These are phyloP conservation scores for Coprinopsis sp. DNA, from an alignment of 768 basidiomycete genomes.

Conservation along the genomic window DNA sequence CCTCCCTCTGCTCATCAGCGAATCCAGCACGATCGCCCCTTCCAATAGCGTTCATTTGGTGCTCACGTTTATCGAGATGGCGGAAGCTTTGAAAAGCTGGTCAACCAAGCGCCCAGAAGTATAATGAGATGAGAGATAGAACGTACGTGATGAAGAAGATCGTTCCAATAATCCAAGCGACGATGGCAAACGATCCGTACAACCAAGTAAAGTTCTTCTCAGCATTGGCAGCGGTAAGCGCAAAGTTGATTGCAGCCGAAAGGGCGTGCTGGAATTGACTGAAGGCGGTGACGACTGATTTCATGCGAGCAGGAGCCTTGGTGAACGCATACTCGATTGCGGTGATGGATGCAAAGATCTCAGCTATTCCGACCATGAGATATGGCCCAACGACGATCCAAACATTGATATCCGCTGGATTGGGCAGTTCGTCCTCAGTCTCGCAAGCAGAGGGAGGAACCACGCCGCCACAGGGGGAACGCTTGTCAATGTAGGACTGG, in stretches of 20 bases:
- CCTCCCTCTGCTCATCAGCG: conserved; percentile 30
- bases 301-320: conserved; percentile 61
- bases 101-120: neutral
- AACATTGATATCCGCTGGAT: conserved; percentile 40
- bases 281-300: conserved; percentile 56
- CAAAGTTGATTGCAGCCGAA: conserved; percentile 45
- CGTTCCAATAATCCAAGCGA: conserved; percentile 39
- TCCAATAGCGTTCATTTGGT: conserved; percentile 41
- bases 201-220: conserved; percentile 44
- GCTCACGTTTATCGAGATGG: conserved; percentile 40
- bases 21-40: conserved; percentile 37
- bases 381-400: conserved; percentile 49
- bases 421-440: conserved; percentile 24
- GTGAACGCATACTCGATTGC: conserved; percentile 60
- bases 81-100: conserved; percentile 32
- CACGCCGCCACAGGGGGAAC: conserved; percentile 40
- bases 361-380: conserved; percentile 51
- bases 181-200: conserved; percentile 43
- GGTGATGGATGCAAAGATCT: conserved; percentile 56
- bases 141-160: conserved; percentile 42
- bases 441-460: conserved; percentile 38
- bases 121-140: conserved; percentile 1
- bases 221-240: conserved; percentile 41
- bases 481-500: conserved; percentile 39
- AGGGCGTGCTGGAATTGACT: conserved; percentile 47